Conservation (phyloP, 2,329 filamentous ascomycete species). For the Herpotrichia juniperi region DNA sequence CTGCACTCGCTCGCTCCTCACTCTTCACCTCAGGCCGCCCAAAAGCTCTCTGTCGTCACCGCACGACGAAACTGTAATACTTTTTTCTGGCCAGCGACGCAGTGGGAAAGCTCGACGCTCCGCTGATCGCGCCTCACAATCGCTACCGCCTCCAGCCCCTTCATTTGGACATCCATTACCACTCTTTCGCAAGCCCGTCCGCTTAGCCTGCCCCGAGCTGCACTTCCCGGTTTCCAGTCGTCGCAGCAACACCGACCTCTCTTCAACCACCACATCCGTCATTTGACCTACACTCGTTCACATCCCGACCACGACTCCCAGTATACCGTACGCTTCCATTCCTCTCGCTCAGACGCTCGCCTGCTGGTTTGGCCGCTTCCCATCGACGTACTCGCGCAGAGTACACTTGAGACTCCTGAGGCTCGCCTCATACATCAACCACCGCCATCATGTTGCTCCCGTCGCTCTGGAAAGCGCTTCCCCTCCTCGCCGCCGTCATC, state of each 20-base stretch:
- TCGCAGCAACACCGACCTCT: constrained; percentile 21
- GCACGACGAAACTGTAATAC: constrained; percentile 24
- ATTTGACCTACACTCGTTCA: constrained; percentile 32
- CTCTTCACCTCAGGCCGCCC: constrained; percentile 19
- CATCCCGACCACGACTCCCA: constrained; percentile 9
- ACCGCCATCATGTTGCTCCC: constrained; percentile 39
- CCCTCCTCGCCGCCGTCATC: constrained; percentile 44
- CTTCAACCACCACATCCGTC: constrained; percentile 16
- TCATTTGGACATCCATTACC: constrained; percentile 23
- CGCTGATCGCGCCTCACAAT: constrained; percentile 40
- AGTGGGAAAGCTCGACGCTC: constrained; percentile 22
- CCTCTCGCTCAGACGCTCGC: constrained; percentile 19
- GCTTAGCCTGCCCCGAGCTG: constrained; percentile 25
- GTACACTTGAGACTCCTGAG: constrained; percentile 24
- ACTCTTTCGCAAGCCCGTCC: constrained; percentile 21
- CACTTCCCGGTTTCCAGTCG: constrained; percentile 38
- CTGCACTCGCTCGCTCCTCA: constrained; percentile 11
- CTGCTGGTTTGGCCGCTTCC: constrained; percentile 43
- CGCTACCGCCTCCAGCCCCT: constrained; percentile 28
- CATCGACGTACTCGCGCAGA: constrained; percentile 34
- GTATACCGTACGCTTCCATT: constrained; percentile 14
- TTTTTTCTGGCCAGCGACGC: constrained; percentile 24
- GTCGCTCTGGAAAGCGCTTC: constrained; percentile 36
- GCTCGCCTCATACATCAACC: constrained; percentile 8
- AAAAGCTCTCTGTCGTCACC: constrained; percentile 6